These are phyloP conservation scores for Strobilomyces echinocephalus DNA, from an alignment of 768 basidiomycete species.

Conservation along the genomic window DNA sequence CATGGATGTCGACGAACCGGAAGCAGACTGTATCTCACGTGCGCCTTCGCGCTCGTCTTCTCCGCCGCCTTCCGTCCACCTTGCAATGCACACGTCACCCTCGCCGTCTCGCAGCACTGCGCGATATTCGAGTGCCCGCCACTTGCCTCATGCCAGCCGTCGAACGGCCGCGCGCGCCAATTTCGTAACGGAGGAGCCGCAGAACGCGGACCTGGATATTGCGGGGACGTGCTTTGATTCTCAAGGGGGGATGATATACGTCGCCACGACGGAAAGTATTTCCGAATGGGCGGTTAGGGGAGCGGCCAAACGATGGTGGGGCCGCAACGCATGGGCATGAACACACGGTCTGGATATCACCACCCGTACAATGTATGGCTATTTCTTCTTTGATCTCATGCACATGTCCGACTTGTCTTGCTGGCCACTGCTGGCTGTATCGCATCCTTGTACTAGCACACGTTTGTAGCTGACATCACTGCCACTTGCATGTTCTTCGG, in stretches of 20 bases:
- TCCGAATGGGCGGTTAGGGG: constrained; percentile 76
- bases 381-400: constrained; percentile 9
- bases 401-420: not conserved
- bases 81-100: constrained; percentile 26
- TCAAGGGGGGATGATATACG: constrained; percentile 60
- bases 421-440: constrained; percentile 8
- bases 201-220: constrained; percentile 41
- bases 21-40: constrained; percentile 53
- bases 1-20: constrained; percentile 47
- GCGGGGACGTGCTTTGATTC: constrained; percentile 77
- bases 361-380: not conserved
- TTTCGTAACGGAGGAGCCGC: constrained; percentile 9
- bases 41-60: constrained; percentile 46
- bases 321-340: constrained; percentile 43
- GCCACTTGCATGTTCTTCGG: constrained; percentile 3
- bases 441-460: constrained; percentile 20
- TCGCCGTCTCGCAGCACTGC: constrained; percentile 16
- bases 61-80: constrained; percentile 37
- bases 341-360: not conserved
- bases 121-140: constrained; percentile 18
- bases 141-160: constrained; percentile 16
- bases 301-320: constrained; percentile 72
- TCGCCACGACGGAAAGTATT: constrained; percentile 58
- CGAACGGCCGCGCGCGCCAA: constrained; percentile 13
- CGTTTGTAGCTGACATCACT: constrained; percentile 13